Evolutionary conservation across 108 stramenopile species (phyloP).

Genomic region (Cyclotella choctawhatcheeana): DNA sequence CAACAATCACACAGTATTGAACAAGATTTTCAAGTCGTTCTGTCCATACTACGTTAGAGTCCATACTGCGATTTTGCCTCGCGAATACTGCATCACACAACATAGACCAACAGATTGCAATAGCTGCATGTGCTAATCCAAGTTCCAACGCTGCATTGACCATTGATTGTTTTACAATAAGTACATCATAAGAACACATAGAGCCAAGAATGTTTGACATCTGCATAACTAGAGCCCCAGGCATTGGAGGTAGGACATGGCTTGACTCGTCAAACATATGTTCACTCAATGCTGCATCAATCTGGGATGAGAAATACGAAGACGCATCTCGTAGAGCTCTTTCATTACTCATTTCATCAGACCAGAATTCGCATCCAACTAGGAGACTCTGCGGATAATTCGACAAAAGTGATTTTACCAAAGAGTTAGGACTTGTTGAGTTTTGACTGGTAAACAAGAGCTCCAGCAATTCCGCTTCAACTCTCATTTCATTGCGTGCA

Average conservation of each 20-base stretch:
- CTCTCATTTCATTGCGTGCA: slow-evolving; percentile 22
- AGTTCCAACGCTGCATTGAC: slow-evolving; percentile 49
- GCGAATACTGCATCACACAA: slow-evolving; percentile 50
- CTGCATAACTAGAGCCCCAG: slow-evolving; percentile 66
- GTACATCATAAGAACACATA: slow-evolving; percentile 24
- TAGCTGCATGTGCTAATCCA: slow-evolving; percentile 61
- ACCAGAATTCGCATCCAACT: slow-evolving; percentile 67
- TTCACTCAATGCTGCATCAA: slow-evolving; percentile 9
- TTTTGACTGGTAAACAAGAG: slow-evolving; percentile 41
- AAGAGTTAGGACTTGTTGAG: slow-evolving; percentile 19
- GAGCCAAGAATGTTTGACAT: slow-evolving; percentile 66
- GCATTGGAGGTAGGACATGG: slow-evolving; percentile 57
- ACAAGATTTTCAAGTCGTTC: slow-evolving; percentile 14
- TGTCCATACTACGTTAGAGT: slow-evolving; percentile 8
- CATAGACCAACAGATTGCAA: slow-evolving; percentile 65
- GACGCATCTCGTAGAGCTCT: slow-evolving; percentile 47
- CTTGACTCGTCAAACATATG: slow-evolving; percentile 12
- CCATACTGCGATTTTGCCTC: slow-evolving; percentile 11
- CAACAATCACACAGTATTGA: slow-evolving; percentile 24
- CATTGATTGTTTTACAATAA: slow-evolving; percentile 59
- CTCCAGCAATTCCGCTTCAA: slow-evolving; percentile 36
- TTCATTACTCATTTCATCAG: slow-evolving; percentile 35
- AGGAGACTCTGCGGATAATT: slow-evolving; percentile 51
- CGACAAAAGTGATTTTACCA: slow-evolving; percentile 52
- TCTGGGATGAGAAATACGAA: slow-evolving; percentile 38